Conservation (phyloP, 2,329 filamentous ascomycete genomes). For the Plenodomus lindquistii region DNA sequence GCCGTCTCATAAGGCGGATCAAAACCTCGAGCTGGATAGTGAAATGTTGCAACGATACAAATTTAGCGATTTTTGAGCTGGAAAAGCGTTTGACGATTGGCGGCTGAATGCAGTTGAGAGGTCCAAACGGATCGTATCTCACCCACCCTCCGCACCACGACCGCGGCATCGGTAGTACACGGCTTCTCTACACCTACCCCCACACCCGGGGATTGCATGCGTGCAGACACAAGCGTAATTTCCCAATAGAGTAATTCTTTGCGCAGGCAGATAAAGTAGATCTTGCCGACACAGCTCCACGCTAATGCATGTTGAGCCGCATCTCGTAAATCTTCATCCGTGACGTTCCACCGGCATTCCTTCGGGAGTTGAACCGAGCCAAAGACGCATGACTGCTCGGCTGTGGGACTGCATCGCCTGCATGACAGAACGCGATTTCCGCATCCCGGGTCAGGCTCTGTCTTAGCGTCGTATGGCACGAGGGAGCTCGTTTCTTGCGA, state of each 20-base stretch:
- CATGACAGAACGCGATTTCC: background rate
- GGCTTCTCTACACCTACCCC: background rate
- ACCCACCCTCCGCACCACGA: background rate
- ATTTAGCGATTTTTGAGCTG: background rate
- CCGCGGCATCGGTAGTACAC: background rate
- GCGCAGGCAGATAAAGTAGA: background rate
- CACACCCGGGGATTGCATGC: background rate
- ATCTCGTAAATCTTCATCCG: background rate
- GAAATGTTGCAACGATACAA: background rate
- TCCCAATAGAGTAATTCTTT: background rate
- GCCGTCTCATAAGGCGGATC: conserved; percentile 41
- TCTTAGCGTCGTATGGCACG: background rate
- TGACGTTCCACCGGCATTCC: background rate
- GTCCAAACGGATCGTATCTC: background rate
- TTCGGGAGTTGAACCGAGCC: background rate
- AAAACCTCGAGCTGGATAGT: no score
- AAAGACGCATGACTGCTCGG: background rate
- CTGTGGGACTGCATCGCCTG: background rate
- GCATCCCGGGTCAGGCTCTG: background rate
- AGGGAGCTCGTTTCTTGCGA: no score
- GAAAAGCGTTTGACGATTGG: background rate
- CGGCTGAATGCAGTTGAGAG: background rate
- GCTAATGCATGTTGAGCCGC: background rate
- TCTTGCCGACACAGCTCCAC: background rate
- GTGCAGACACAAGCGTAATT: background rate